Base-by-base conservation (phyloP, 1,284 basidiomycete species). In the Agaricales sp. region DNA sequence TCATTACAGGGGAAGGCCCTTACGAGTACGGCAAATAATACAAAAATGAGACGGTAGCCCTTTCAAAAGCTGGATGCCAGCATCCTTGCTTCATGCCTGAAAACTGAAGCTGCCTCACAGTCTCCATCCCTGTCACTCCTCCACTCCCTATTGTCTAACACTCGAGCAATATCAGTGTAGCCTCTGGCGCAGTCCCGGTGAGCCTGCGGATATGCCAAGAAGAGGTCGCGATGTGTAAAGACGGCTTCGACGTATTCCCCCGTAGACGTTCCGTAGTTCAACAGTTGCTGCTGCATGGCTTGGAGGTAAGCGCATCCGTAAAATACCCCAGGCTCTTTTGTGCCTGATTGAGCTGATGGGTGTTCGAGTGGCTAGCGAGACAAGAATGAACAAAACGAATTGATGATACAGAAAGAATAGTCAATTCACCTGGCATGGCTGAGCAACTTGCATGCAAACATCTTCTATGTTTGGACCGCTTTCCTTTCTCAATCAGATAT, bases 231-330 rank as follows among this genome's bases (percentile, higher is more conserved):
- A 64, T 87, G 84, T 1, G 77, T 78, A 63, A 85, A 83, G 55
- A 87, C 79, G 47, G 74, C 69, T 57, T 87, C 84, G 63, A 87
- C 74, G 59, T 85, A 87, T 52, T 75, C 82, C 55, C 82, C 83
- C 65, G 71, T 71, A 48, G 80, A 81, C 49, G 80, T 84, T 57
- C 65, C 61, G 59, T 69, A 77, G 38, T 57, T 62, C 53, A 75
- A 74, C 54, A 78, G 62, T 55, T 75, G 75, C 47, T 67, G 65
- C 52, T 71, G 75, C 55, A 85, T 71, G 55, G 72, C 66, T 62
- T 78, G 77, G 46, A 86, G 76, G 63, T 80, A 81, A 45, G 73
- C 74, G 69, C 78, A 80, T 50, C 74, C 78, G 65, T 49, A 49
- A 45, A 39, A 56, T 48, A 51, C 63, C 63, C 51, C 68, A 55